Percentiles rank a stretch among this genome's conserved stretches.
Evolutionary conservation across 2,329 filamentous ascomycete genomes (phyloP).

Genomic region (Xylariaceae sp.): DNA sequence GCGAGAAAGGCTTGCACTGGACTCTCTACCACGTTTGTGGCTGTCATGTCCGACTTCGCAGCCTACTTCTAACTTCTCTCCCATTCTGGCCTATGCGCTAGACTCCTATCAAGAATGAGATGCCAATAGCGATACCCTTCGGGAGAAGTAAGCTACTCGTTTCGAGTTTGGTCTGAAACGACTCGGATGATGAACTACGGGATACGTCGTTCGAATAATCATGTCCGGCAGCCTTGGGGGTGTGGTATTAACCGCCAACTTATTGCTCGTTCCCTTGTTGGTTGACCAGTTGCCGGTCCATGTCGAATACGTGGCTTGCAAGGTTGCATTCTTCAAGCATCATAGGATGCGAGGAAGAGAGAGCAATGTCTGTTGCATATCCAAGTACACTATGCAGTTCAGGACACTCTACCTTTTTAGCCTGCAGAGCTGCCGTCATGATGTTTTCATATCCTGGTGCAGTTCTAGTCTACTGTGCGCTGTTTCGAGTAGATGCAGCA

Average conservation of each 20-base stretch:
- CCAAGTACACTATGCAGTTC: conserved; percentile 4
- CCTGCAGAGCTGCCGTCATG: background rate
- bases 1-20: conserved; percentile 38
- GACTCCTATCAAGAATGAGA: conserved; percentile 57
- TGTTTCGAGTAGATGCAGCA: too few species aligned
- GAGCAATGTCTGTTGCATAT: background rate
- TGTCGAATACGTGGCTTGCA: conserved; percentile 44
- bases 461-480: too few species aligned
- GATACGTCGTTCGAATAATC: conserved; percentile 46
- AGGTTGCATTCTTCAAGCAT: conserved; percentile 35
- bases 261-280: conserved; percentile 44
- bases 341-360: conserved; percentile 18
- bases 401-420: too few species aligned
- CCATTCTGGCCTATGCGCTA: conserved; percentile 55
- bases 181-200: conserved; percentile 44
- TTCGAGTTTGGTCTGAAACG: conserved; percentile 47
- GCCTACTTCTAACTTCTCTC: conserved; percentile 54
- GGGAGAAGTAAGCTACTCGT: conserved; percentile 51
- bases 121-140: conserved; percentile 58
- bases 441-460: too few species aligned
- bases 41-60: conserved; percentile 43
- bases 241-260: conserved; percentile 45
- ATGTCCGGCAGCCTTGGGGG: conserved; percentile 46
- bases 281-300: conserved; percentile 41
- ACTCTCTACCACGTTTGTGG: conserved; percentile 45